Evolutionary conservation across 345 rosid genomes (phyloP).

Genomic region (Hibiscus mutabilis): DNA sequence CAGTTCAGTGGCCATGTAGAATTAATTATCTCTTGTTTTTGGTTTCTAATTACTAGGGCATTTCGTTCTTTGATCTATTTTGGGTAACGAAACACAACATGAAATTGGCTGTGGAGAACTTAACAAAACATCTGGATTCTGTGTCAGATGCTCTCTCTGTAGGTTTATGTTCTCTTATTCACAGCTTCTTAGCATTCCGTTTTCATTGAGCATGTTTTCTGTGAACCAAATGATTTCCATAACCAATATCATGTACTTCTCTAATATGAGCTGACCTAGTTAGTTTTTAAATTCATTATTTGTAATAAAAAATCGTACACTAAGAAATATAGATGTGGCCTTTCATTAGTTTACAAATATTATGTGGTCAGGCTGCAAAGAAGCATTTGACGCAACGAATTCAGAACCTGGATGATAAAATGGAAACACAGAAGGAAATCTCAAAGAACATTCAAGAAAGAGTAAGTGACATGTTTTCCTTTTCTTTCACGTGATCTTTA

Average conservation of each 20-base stretch:
- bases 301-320: neutral
- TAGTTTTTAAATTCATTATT: neutral
- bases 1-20: neutral
- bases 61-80: constrained; percentile 78
- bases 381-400: constrained; percentile 75
- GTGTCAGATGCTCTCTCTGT: constrained; percentile 77
- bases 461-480: constrained; percentile 29
- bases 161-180: constrained; percentile 22
- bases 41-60: constrained; percentile 41
- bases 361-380: constrained; percentile 62
- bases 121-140: constrained; percentile 74
- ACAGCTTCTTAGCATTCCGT: constrained; percentile 9
- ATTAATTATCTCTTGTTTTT: neutral
- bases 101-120: constrained; percentile 68
- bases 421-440: constrained; percentile 70
- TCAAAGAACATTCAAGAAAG: constrained; percentile 58
- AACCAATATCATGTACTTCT: neutral
- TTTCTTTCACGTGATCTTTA: neutral
- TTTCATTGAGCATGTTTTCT: neutral
- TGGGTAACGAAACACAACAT: constrained; percentile 78
- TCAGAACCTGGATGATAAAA: constrained; percentile 65
- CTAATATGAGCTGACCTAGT: neutral
- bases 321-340: neutral
- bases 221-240: neutral
- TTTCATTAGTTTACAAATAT: neutral